Base-by-base conservation (phyloP, 257 asterid genomes). In the Echites panduratus region DNA sequence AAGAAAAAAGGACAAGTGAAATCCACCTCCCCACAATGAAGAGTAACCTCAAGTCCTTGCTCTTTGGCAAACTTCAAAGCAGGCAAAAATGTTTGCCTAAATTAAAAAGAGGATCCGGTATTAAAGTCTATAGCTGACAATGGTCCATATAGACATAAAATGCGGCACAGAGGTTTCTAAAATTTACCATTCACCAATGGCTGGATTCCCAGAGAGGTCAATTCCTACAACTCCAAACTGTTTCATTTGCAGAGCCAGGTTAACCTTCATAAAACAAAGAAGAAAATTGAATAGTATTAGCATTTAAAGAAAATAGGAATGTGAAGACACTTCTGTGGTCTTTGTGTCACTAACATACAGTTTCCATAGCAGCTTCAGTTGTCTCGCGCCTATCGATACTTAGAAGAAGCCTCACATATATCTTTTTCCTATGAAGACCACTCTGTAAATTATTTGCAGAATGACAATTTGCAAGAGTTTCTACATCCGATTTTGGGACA, bases 21-120 rank as follows among this genome's bases (percentile, higher is more conserved):
- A 80, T 72, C 85, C 88, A 94, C 99, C 99, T 94, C 97, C 70
- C 99, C 97, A 76, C 97, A 94, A 73, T 94, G 98, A 61, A 94
- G 91, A 66, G 98, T 91, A 73, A 91, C 73, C 20, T 82, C 75
- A 66, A 94, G 89, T 66, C 96, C 97, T 80, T 84, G 91, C 79
- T 83, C 84, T 85, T 83, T 91, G 72, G 98, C 96, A 84, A 68
- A 91, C 79, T 86, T 84, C 76, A 94, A 78, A 77, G 93, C 98
- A 49, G 98, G 96, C 70, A 87, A 78, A 88, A 86, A 88, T 7
- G 97, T 91, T 74, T 12, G 44, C 98, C 98, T 94, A 75, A 11
- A 16, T 47, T 67, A 72, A 72, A 78, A 77, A 44, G 56, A 71
- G 62, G 45, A 81, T 72, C 10, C 16, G 38, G 81, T 54, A 40